A percentile compares a stretch with the other conserved stretches of the same genome.
These are phyloP conservation scores for Quercus agrifolia DNA, from an alignment of 306 rosid genomes.

Conservation along the genomic window DNA sequence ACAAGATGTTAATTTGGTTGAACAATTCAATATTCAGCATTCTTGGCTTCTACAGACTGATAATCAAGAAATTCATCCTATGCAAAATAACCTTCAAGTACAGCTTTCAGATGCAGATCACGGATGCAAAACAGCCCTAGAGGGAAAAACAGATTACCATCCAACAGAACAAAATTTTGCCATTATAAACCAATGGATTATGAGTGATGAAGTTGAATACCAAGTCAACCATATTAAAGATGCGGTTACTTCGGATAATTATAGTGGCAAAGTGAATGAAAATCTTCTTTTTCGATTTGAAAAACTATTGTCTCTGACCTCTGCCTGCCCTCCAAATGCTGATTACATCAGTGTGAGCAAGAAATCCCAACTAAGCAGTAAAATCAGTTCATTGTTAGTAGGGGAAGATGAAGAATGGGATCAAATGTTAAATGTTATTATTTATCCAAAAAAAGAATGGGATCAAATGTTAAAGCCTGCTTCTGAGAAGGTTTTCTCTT, in stretches of 20 bases:
- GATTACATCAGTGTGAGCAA: conserved; percentile 30
- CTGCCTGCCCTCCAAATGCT: conserved; percentile 22
- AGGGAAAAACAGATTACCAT: conserved; percentile 43
- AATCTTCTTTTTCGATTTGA: conserved; percentile 42
- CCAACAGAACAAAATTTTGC: conserved; percentile 44
- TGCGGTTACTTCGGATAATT: conserved; percentile 17
- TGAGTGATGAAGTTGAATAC: conserved; percentile 68
- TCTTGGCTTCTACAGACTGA: conserved; percentile 19
- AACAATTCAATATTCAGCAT: conserved; percentile 27
- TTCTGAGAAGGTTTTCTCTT: conserved; percentile 45
- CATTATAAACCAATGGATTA: conserved; percentile 73
- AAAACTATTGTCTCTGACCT: conserved; percentile 38
- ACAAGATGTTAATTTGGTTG: conserved; percentile 28
- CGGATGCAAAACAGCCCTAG: conserved; percentile 24
- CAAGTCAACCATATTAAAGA: conserved; percentile 32
- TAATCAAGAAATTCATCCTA: conserved; percentile 23
- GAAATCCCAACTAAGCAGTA: conserved; percentile 39
- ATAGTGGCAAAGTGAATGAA: conserved; percentile 29
- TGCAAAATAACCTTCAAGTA: conserved; percentile 30
- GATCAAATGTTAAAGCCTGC: conserved; percentile 42
- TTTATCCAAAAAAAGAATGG: too few species aligned
- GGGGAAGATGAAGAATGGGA: conserved; percentile 59
- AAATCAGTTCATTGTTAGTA: conserved; percentile 55
- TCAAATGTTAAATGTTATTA: conserved; percentile 32
- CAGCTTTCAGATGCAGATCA: conserved; percentile 28